Percentiles rank a stretch among this genome's conserved stretches.
phyloP scores from a whole-genome alignment of 1,284 basidiomycete species.

The Tilletiaria anomala region DNA sequence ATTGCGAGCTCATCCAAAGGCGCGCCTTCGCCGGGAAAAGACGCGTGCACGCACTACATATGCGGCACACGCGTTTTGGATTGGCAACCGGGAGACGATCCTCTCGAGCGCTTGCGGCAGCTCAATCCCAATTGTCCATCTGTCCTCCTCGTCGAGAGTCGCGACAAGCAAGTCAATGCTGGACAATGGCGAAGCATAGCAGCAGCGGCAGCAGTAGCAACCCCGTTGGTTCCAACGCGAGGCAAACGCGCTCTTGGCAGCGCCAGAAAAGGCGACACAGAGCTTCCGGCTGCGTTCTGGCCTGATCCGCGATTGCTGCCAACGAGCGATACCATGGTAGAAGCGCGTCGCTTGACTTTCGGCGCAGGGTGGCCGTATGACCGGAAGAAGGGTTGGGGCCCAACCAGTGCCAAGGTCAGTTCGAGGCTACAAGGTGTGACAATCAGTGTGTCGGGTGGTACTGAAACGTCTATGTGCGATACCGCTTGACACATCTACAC shows the following conservation, averaged over 20 bases:
- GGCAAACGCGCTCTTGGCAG: slow-evolving; percentile 2
- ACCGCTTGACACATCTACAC: background rate
- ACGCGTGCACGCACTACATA: too few relatives aligned
- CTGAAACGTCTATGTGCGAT: background rate
- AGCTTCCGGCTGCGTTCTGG: slow-evolving; percentile 11
- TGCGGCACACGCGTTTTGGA: slow-evolving; percentile 15
- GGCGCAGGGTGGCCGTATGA: slow-evolving; percentile 33
- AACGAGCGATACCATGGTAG: slow-evolving; percentile 19
- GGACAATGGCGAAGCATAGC: background rate
- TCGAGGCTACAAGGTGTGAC: too few relatives aligned
- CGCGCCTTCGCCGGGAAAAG: too few relatives aligned
- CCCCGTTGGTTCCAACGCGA: slow-evolving; percentile 3
- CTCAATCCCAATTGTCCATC: slow-evolving; percentile 15
- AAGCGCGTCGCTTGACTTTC: slow-evolving; percentile 31
- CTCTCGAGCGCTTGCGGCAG: slow-evolving; percentile 11
- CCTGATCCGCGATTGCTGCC: slow-evolving; percentile 18
- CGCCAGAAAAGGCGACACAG: slow-evolving; percentile 5
- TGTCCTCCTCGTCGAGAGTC: slow-evolving; percentile 14
- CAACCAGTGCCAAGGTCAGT: slow-evolving; percentile 30
- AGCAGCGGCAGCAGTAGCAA: slow-evolving; percentile 4
- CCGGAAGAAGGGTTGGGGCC: slow-evolving; percentile 37
- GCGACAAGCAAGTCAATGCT: too few relatives aligned
- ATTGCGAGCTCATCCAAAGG: too few relatives aligned
- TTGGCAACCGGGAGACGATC: slow-evolving; percentile 25
- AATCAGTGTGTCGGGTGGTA: background rate